Conservation (phyloP, 129 eudicot species). For the Tagetes patula region DNA sequence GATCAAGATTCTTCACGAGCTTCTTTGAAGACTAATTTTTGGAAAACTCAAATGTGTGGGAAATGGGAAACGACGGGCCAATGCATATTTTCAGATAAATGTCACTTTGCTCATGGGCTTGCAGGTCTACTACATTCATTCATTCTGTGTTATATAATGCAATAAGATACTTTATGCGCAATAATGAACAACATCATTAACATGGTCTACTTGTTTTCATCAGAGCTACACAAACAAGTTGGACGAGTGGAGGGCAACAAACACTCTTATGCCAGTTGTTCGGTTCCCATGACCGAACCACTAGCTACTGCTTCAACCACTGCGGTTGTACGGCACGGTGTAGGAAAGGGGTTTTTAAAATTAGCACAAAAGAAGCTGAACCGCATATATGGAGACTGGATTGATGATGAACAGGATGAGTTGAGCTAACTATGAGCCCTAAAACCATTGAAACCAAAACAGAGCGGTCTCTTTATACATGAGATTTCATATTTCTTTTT, state of each 20-base stretch:
- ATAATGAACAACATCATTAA: background rate
- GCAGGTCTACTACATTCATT: conserved; percentile 54
- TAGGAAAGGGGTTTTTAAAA: conserved; percentile 41
- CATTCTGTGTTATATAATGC: background rate
- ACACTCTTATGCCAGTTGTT: conserved; percentile 11
- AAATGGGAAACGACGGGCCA: conserved; percentile 78
- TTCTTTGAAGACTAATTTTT: conserved; percentile 36
- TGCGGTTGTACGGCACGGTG: conserved; percentile 24
- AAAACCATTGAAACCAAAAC: conserved; percentile 8
- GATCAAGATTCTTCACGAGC: conserved; percentile 29
- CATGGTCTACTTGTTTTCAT: conserved; percentile 6
- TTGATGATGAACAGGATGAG: conserved; percentile 51
- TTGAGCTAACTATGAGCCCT: background rate
- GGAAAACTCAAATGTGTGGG: conserved; percentile 72
- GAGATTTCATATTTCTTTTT: background rate
- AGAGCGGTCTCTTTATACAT: conserved; percentile 1
- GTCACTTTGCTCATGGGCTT: conserved; percentile 86
- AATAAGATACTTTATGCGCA: background rate
- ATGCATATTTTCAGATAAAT: conserved; percentile 62
- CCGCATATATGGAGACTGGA: conserved; percentile 80
- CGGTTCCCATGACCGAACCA: conserved; percentile 17
- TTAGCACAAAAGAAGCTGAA: conserved; percentile 48
- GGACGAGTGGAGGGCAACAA: conserved; percentile 41
- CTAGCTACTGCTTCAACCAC: conserved; percentile 24
- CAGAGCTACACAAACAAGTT: conserved; percentile 49